These are phyloP conservation scores for Hypoxylon cercidicola DNA, from an alignment of 495 filamentous ascomycete species.

Conservation along the genomic window DNA sequence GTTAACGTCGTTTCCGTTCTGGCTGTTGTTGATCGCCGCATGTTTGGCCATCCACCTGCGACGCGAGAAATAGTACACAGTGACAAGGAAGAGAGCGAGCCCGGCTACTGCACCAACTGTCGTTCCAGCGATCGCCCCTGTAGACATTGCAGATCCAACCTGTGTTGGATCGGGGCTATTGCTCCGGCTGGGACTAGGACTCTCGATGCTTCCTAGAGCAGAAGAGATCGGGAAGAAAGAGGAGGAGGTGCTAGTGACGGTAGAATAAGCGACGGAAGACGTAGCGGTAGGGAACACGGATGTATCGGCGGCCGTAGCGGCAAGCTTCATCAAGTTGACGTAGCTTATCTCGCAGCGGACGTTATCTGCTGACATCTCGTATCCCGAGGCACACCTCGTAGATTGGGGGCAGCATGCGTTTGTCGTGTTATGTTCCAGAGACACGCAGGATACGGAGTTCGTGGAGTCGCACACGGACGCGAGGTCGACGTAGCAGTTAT, in stretches of 20 bases:
- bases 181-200: neutral
- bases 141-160: neutral
- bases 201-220: neutral
- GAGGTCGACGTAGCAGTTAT: neutral
- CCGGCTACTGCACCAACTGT: neutral
- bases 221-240: neutral
- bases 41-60: neutral
- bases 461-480: neutral
- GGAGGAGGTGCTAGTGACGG: neutral
- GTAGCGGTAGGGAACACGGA: neutral
- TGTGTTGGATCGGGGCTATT: constrained; percentile 1
- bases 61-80: neutral
- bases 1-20: neutral
- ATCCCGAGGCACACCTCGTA: neutral
- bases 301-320: neutral
- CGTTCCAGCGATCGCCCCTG: neutral
- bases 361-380: neutral
- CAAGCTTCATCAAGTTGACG: neutral
- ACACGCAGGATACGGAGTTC: neutral
- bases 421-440: neutral
- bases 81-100: neutral
- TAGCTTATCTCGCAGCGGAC: neutral
- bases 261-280: neutral
- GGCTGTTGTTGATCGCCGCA: neutral
- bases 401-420: neutral